Percentiles rank a stretch among this genome's conserved stretches.
These are phyloP conservation scores for Tilletia caries DNA, from an alignment of 1,284 basidiomycete species.

Conservation along the genomic window DNA sequence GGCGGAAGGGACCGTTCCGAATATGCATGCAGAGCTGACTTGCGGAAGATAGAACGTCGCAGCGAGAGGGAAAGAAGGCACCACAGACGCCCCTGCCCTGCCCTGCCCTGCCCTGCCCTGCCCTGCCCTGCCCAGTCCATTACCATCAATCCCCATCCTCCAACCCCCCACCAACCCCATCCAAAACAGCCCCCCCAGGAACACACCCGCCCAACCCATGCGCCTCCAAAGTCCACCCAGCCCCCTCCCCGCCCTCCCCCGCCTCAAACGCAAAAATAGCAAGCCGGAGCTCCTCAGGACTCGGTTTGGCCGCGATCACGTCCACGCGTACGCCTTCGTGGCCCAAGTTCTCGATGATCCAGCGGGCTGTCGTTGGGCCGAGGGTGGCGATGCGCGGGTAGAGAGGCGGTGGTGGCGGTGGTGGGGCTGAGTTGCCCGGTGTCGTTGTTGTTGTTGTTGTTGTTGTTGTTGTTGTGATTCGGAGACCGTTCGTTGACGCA, in stretches of 20 bases:
- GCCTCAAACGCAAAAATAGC: slow-evolving; percentile 31
- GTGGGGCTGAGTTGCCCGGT: slow-evolving; percentile 8
- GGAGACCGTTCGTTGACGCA: too few relatives aligned
- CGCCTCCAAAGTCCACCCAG: background rate
- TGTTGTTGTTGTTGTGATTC: too few relatives aligned
- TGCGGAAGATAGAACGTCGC: too few relatives aligned
- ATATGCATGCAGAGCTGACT: too few relatives aligned
- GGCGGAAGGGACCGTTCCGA: too few relatives aligned
- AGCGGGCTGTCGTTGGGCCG: slow-evolving; percentile 38
- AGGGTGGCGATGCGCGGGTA: slow-evolving; percentile 43
- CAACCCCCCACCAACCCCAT: too few relatives aligned
- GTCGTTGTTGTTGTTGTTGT: too few relatives aligned
- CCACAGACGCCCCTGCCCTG: too few relatives aligned
- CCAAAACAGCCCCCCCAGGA: background rate
- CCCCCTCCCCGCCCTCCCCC: background rate
- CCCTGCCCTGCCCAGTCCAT: too few relatives aligned
- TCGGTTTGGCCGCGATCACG: slow-evolving; percentile 42
- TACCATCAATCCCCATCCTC: too few relatives aligned
- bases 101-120: too few relatives aligned
- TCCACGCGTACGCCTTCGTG: slow-evolving; percentile 29
- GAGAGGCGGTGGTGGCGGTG: slow-evolving; percentile 19
- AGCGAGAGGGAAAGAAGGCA: too few relatives aligned
- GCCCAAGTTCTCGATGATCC: slow-evolving; percentile 37
- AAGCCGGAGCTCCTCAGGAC: slow-evolving; percentile 40
- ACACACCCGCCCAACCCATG: background rate